Percentiles rank a stretch among this genome's conserved stretches.
These are phyloP conservation scores for Cryptomeria japonica DNA, from an alignment of 75 land plant species.

Conservation along the genomic window DNA sequence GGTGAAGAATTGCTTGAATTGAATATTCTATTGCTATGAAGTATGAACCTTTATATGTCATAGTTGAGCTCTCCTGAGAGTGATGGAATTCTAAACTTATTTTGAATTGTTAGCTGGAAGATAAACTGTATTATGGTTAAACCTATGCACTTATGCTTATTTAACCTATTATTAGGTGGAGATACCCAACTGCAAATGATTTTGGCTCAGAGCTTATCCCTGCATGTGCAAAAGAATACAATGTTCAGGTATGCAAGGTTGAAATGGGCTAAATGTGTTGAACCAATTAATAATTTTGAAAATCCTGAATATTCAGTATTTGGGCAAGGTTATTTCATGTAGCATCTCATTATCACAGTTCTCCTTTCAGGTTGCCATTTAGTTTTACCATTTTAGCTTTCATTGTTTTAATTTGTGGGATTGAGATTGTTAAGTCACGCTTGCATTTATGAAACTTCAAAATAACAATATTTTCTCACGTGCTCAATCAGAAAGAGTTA, in stretches of 20 bases:
- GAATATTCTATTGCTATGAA: background rate
- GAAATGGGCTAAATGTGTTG: background rate
- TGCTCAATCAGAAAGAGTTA: background rate
- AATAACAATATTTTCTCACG: background rate
- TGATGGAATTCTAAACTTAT: background rate
- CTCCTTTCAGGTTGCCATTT: background rate
- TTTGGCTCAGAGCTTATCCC: conserved; percentile 66
- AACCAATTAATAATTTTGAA: background rate
- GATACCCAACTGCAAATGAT: conserved; percentile 57
- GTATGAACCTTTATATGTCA: background rate
- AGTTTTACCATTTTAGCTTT: background rate
- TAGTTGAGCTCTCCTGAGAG: background rate
- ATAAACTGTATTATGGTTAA: background rate
- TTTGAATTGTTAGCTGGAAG: conserved; percentile 4
- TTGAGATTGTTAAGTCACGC: background rate
- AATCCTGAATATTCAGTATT: background rate
- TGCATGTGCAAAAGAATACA: conserved; percentile 38
- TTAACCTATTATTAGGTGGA: conserved; percentile 28
- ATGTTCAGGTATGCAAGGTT: conserved; percentile 44
- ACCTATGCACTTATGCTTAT: background rate
- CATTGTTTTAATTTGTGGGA: background rate
- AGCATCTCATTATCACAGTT: background rate
- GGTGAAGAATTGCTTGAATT: background rate
- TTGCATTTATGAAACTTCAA: background rate
- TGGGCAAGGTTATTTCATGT: background rate